Percentiles rank a stretch among this genome's conserved stretches.
phyloP scores from a whole-genome alignment of 1,139 yeast genomes.

The Saccharomyces hybrid region DNA sequence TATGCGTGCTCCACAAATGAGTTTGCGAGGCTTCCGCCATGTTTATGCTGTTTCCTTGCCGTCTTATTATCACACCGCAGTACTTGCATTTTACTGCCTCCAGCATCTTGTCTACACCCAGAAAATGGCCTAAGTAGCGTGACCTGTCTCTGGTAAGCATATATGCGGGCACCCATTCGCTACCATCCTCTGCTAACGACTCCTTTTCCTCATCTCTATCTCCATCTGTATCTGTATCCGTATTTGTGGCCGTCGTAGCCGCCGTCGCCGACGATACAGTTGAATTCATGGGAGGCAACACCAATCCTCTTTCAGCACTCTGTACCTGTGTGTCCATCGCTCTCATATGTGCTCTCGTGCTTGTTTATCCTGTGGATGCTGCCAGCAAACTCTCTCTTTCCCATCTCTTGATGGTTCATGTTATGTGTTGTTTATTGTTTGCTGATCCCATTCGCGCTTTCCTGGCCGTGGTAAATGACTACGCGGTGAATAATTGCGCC shows the following conservation, averaged over 20 bases:
- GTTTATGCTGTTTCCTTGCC: constrained; percentile 1
- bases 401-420: background rate
- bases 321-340: constrained; percentile 1
- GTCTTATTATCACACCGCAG: constrained; percentile 11
- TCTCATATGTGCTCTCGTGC: constrained; percentile 2
- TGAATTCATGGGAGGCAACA: constrained; percentile 3
- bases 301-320: constrained; percentile 1
- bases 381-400: too few species aligned
- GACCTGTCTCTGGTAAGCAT: constrained; percentile 9
- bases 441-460: background rate
- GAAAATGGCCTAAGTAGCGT: constrained; percentile 14
- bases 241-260: constrained; percentile 2
- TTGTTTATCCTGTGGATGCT: background rate
- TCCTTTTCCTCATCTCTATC: constrained; percentile 2
- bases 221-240: constrained; percentile 1
- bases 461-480: background rate
- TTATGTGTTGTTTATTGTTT: background rate
- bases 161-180: constrained; percentile 15
- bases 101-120: constrained; percentile 6
- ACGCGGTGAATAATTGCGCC: background rate
- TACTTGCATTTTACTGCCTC: constrained; percentile 15
- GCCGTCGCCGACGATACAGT: constrained; percentile 4
- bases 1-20: constrained; percentile 12
- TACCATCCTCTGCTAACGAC: constrained; percentile 4
- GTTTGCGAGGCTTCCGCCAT: constrained; percentile 7